phyloP scores from a whole-genome alignment of 2,329 filamentous ascomycete genomes.

The Grosmannia huntii region DNA sequence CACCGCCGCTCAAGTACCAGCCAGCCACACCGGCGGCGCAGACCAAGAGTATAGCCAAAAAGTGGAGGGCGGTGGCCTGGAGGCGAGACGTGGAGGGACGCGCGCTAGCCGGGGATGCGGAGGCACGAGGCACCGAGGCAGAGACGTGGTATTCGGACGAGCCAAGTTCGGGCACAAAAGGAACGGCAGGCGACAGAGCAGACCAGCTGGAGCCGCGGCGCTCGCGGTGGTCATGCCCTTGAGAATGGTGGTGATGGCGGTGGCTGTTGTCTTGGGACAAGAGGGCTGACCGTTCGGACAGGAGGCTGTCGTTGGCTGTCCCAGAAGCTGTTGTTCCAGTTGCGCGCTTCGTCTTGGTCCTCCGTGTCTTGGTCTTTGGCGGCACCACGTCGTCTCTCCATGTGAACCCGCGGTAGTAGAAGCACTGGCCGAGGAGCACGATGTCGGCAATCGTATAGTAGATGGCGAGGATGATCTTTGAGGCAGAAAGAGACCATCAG shows the following conservation, averaged over 20 bases:
- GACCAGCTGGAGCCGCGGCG: constrained; percentile 44
- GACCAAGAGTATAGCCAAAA: constrained; percentile 64
- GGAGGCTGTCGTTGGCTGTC: constrained; percentile 6
- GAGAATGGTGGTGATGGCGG: constrained; percentile 21
- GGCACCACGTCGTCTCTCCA: constrained; percentile 39
- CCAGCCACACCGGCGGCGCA: constrained; percentile 71
- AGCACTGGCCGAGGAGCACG: constrained; percentile 77
- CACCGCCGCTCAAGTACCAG: constrained; percentile 61
- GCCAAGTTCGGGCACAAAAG: constrained; percentile 22
- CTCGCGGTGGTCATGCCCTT: constrained; percentile 18
- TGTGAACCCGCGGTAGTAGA: constrained; percentile 86
- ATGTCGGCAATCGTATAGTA: constrained; percentile 16
- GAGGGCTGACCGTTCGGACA: constrained; percentile 40
- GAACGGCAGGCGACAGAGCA: constrained; percentile 69
- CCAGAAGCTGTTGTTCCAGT: constrained; percentile 11
- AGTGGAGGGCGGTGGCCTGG: constrained; percentile 59
- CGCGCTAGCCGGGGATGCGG: background rate
- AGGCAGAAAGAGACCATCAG: background rate
- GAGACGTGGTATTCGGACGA: background rate
- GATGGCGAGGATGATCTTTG: constrained; percentile 15
- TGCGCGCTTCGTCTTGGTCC: background rate
- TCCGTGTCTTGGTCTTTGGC: constrained; percentile 27
- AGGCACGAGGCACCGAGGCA: background rate
- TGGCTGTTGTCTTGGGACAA: constrained; percentile 24
- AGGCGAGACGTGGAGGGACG: constrained; percentile 22